These are phyloP conservation scores for Colletotrichum nymphaeae DNA, from an alignment of 2,329 filamentous ascomycete genomes.

Conservation along the genomic window DNA sequence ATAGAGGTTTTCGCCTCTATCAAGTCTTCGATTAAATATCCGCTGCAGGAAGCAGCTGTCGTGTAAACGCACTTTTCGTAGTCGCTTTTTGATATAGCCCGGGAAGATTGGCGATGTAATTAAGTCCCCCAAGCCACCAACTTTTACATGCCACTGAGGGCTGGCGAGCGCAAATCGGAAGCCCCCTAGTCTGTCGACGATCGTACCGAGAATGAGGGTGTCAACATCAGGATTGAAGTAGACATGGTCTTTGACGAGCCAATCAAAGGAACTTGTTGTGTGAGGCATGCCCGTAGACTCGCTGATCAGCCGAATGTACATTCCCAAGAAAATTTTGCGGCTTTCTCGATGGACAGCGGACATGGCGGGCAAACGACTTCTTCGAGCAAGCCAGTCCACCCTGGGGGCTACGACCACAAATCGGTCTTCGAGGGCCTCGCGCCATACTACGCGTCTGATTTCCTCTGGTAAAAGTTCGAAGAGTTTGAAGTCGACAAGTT, in stretches of 20 bases:
- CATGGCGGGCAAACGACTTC: not conserved
- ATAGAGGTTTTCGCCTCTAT: not conserved
- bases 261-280: too few relatives aligned
- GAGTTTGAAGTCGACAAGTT: not conserved
- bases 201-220: conserved; percentile 6
- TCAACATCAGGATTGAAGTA: conserved; percentile 17
- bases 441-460: not conserved
- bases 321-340: not conserved
- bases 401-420: conserved; percentile 1
- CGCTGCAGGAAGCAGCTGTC: not conserved
- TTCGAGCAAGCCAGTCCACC: not conserved
- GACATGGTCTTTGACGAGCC: not conserved
- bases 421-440: not conserved
- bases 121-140: too few relatives aligned
- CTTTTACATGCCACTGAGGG: not conserved
- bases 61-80: not conserved
- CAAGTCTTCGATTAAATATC: not conserved
- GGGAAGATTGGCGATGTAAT: not conserved
- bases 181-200: not conserved
- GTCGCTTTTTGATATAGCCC: not conserved
- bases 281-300: not conserved
- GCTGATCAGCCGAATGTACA: not conserved
- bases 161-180: not conserved
- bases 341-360: conserved; percentile 11
- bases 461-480: conserved; percentile 4